Conservation (phyloP, 495 filamentous ascomycete species). For the Talaromyces trachyspermus region DNA sequence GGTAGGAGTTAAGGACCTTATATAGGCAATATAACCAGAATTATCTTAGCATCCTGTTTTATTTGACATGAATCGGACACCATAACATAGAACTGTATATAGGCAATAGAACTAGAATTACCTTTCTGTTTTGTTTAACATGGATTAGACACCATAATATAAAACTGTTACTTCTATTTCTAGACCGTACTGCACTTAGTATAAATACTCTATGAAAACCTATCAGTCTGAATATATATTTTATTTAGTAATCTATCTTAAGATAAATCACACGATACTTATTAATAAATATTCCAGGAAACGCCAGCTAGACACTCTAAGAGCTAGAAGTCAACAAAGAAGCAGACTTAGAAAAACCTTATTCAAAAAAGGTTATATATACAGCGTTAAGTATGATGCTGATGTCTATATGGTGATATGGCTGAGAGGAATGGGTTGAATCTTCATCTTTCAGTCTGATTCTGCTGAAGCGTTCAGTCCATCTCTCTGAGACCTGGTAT, state of each 20-base stretch:
- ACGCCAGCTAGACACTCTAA: neutral
- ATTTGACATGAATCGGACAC: neutral
- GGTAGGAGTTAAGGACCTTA: neutral
- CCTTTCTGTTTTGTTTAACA: neutral
- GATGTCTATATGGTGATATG: slow-evolving; percentile 7
- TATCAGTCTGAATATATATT: neutral
- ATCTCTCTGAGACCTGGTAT: neutral
- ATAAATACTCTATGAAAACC: neutral
- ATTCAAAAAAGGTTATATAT: slow-evolving; percentile 3
- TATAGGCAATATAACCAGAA: neutral
- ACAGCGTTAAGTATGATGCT: slow-evolving; percentile 6
- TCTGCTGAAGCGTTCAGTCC: slow-evolving; percentile 2
- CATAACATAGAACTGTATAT: neutral
- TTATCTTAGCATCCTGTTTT: neutral
- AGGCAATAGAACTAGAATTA: too few relatives aligned
- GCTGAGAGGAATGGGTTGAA: neutral
- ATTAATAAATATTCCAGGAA: neutral
- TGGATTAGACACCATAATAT: neutral
- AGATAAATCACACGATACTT: neutral
- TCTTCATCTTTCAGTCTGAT: slow-evolving; percentile 2
- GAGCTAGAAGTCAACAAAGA: slow-evolving; percentile 5
- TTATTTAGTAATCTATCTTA: neutral
- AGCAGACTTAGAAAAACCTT: neutral
- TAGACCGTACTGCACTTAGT: too few relatives aligned
- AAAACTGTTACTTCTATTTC: too few relatives aligned